phyloP scores from a whole-genome alignment of 1,284 basidiomycete species.

The Lignosus rhinocerotis region DNA sequence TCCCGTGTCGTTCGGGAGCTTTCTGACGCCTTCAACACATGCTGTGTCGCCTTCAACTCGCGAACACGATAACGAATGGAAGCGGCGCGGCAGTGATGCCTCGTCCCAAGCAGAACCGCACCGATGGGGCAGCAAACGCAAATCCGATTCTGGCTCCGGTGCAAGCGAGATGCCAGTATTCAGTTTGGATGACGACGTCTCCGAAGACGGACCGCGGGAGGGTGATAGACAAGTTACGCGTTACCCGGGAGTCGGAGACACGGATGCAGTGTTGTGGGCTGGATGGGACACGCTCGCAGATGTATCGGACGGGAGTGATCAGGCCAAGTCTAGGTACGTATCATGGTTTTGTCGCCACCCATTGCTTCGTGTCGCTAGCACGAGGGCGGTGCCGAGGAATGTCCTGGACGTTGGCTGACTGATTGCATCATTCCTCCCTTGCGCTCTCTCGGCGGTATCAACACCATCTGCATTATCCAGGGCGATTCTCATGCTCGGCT shows the following conservation, averaged over 20 bases:
- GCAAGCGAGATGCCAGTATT: constrained; percentile 27
- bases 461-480: constrained; percentile 29
- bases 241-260: constrained; percentile 32
- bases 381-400: background rate
- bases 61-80: constrained; percentile 10
- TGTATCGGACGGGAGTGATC: constrained; percentile 9
- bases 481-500: constrained; percentile 61
- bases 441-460: background rate
- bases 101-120: constrained; percentile 17
- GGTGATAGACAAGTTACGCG: constrained; percentile 18
- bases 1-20: constrained; percentile 49
- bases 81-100: constrained; percentile 25
- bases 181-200: constrained; percentile 32
- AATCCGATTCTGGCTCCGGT: background rate
- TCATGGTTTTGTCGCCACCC: background rate
- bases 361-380: too few species aligned
- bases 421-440: constrained; percentile 7
- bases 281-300: constrained; percentile 33
- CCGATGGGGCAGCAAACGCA: constrained; percentile 9
- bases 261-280: constrained; percentile 35
- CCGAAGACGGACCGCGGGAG: constrained; percentile 22
- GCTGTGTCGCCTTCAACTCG: constrained; percentile 2
- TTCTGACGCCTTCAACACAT: constrained; percentile 29
- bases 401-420: background rate
- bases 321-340: constrained; percentile 32